Evolutionary conservation across 2,329 filamentous ascomycete species (phyloP).

Genomic region (Fusarium palustre): DNA sequence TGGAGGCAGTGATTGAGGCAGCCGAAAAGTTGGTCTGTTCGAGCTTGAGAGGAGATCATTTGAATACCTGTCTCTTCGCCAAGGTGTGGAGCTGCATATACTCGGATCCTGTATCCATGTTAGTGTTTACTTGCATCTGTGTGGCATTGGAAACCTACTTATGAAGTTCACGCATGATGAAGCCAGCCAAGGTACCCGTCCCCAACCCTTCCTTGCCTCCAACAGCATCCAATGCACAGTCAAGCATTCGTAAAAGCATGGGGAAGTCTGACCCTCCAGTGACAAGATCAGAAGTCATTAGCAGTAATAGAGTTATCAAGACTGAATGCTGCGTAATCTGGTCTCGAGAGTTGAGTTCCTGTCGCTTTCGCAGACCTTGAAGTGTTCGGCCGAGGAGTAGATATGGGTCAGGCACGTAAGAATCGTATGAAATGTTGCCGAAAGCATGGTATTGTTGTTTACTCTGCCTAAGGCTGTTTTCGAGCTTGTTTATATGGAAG

Average conservation of each 20-base stretch:
- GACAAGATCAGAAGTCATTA: conserved; percentile 45
- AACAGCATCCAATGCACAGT: conserved; percentile 45
- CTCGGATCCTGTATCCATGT: conserved; percentile 30
- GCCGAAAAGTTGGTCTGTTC: conserved; percentile 37
- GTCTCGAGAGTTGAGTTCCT: conserved; percentile 27
- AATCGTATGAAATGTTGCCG: background rate
- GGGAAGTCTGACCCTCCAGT: conserved; percentile 47
- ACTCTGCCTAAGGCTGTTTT: background rate
- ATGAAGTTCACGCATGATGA: conserved; percentile 44
- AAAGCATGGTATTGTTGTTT: background rate
- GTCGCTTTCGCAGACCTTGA: conserved; percentile 27
- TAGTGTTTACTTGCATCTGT: accelerated
- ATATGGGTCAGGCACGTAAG: conserved; percentile 25
- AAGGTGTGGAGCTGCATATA: conserved; percentile 43
- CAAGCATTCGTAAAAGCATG: conserved; percentile 41
- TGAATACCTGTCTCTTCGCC: conserved; percentile 42
- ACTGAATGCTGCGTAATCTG: conserved; percentile 36
- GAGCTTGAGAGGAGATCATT: conserved; percentile 41
- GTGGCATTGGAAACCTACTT: conserved; percentile 33
- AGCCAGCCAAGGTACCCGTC: conserved; percentile 30
- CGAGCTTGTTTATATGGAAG: conserved; percentile 24
- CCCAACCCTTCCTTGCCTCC: conserved; percentile 41
- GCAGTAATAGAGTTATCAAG: conserved; percentile 38
- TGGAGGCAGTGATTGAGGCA: conserved; percentile 58
- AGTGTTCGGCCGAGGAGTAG: conserved; percentile 34